Conservation (phyloP, 805 yeast genomes). For the Candida golubevii region DNA sequence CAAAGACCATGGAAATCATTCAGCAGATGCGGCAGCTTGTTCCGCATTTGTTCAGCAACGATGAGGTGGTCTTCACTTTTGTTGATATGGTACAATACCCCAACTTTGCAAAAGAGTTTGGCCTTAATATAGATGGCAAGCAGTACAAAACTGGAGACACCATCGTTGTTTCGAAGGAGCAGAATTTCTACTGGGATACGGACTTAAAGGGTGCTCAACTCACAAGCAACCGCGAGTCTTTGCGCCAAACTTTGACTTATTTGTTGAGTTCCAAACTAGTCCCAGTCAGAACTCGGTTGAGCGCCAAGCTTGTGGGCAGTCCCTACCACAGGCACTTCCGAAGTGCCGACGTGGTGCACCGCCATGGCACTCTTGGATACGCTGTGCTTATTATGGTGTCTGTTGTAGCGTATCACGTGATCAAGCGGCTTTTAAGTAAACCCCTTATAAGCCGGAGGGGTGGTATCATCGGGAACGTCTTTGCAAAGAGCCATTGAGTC, state of each 20-base stretch:
- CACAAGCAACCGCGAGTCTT: slow-evolving; percentile 27
- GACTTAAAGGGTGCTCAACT: slow-evolving; percentile 35
- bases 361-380: slow-evolving; percentile 44
- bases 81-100: slow-evolving; percentile 44
- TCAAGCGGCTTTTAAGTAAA: slow-evolving; percentile 1
- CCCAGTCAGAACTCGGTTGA: slow-evolving; percentile 10
- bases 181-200: slow-evolving; percentile 29
- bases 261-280: slow-evolving; percentile 33
- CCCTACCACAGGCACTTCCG: slow-evolving; percentile 38
- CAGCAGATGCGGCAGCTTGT: slow-evolving; percentile 47
- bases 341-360: slow-evolving; percentile 43
- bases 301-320: slow-evolving; percentile 35
- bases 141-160: slow-evolving; percentile 50
- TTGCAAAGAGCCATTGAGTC: slow-evolving; percentile 11
- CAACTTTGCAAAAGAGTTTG: slow-evolving; percentile 22
- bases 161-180: slow-evolving; percentile 46
- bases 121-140: slow-evolving; percentile 38
- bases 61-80: slow-evolving; percentile 43
- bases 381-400: slow-evolving; percentile 11
- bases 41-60: slow-evolving; percentile 43
- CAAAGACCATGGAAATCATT: slow-evolving; percentile 41
- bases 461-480: slow-evolving; percentile 13
- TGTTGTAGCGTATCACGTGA: slow-evolving; percentile 3
- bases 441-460: slow-evolving; percentile 2
- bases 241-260: slow-evolving; percentile 35